Evolutionary conservation across 768 basidiomycete species (phyloP).

Genomic region (Boletus rubescentipes): DNA sequence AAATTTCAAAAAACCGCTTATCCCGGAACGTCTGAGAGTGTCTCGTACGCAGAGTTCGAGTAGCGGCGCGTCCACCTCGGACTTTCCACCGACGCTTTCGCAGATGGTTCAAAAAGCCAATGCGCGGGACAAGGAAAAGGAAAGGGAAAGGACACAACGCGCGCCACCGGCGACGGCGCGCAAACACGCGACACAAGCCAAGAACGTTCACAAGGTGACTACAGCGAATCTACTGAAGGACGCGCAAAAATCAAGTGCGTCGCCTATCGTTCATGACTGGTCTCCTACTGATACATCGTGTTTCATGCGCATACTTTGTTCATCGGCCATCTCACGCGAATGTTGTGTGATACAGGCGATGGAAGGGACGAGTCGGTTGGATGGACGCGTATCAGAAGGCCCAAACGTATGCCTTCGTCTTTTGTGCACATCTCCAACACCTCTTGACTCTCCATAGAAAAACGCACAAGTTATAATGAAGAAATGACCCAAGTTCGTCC

Average conservation of each 20-base stretch:
- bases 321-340: background rate
- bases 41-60: background rate
- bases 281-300: background rate
- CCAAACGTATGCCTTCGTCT: constrained; percentile 13
- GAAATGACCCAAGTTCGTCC: constrained; percentile 11
- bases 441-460: constrained; percentile 4
- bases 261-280: background rate
- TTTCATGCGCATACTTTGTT: background rate
- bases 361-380: constrained; percentile 8
- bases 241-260: constrained; percentile 25
- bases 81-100: constrained; percentile 16
- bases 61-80: constrained; percentile 16
- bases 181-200: constrained; percentile 10
- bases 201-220: constrained; percentile 10
- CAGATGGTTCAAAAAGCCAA: constrained; percentile 12
- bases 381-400: constrained; percentile 17
- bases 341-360: background rate
- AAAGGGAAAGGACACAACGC: background rate
- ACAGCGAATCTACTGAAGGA: constrained; percentile 10
- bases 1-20: background rate
- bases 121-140: constrained; percentile 7
- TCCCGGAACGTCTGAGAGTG: background rate
- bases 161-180: constrained; percentile 7
- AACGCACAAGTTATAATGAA: constrained; percentile 9
- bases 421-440: background rate